Conservation (phyloP, 1,284 basidiomycete genomes). For the Kalmanozyma brasiliensis region DNA sequence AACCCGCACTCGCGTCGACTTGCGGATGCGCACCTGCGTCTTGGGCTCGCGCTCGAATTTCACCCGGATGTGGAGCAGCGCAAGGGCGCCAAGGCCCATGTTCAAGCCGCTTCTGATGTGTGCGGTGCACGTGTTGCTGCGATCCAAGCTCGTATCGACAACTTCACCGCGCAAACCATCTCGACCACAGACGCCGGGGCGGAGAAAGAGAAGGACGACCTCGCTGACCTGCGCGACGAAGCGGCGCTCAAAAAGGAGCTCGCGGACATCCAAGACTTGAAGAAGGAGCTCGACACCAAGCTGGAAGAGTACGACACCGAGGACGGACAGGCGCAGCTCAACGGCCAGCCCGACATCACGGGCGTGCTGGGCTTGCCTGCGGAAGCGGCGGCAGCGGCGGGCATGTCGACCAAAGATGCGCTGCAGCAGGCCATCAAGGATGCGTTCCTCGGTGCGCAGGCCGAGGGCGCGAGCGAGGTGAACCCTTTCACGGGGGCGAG, state of each 20-base stretch:
- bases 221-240: slow-evolving; percentile 40
- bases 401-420: slow-evolving; percentile 46
- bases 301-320: slow-evolving; percentile 59
- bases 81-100: slow-evolving; percentile 47
- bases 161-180: slow-evolving; percentile 1
- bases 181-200: background rate
- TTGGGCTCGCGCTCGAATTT: slow-evolving; percentile 65
- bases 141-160: slow-evolving; percentile 38
- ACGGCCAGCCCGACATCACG: slow-evolving; percentile 36
- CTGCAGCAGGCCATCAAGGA: slow-evolving; percentile 64
- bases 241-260: slow-evolving; percentile 47
- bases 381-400: slow-evolving; percentile 19
- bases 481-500: slow-evolving; percentile 35
- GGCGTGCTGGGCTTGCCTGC: slow-evolving; percentile 33
- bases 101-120: slow-evolving; percentile 50
- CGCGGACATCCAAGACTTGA: slow-evolving; percentile 57
- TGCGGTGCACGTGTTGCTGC: slow-evolving; percentile 47
- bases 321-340: slow-evolving; percentile 47
- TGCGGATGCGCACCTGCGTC: slow-evolving; percentile 63
- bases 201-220: slow-evolving; percentile 49
- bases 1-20: slow-evolving; percentile 60
- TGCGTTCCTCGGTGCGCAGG: slow-evolving; percentile 58
- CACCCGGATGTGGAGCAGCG: slow-evolving; percentile 56
- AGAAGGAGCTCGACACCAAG: slow-evolving; percentile 61
- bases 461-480: slow-evolving; percentile 4